These are phyloP conservation scores for Ceratocystis colombiana DNA, from an alignment of 2,329 filamentous ascomycete species.

Conservation along the genomic window DNA sequence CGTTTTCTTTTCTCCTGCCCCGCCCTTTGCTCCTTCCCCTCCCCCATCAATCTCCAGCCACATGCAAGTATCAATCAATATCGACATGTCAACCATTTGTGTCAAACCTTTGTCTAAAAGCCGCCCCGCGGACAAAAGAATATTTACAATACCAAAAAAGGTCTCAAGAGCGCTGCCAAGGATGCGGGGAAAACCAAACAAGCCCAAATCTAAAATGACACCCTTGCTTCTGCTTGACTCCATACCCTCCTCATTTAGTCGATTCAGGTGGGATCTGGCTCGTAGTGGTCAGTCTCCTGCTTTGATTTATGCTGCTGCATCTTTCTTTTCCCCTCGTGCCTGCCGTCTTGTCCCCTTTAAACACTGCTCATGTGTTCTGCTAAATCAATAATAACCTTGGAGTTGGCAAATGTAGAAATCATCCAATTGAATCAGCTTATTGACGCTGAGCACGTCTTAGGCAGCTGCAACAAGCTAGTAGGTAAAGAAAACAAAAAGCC, in stretches of 20 bases:
- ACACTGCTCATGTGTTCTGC: background rate
- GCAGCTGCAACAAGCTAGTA: no score
- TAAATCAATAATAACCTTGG: no score
- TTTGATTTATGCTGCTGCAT: background rate
- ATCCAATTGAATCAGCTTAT: no score
- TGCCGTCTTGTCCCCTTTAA: background rate
- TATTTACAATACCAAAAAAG: background rate
- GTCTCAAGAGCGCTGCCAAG: background rate
- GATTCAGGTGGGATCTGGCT: background rate
- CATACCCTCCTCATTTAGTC: background rate
- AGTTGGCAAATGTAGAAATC: no score
- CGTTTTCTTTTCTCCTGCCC: background rate
- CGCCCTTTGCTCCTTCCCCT: background rate
- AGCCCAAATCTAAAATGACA: background rate
- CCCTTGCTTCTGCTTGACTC: background rate
- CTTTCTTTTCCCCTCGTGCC: background rate
- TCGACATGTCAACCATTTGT: background rate
- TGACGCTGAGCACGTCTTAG: no score
- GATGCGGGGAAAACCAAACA: slow-evolving; percentile 7
- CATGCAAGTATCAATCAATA: background rate
- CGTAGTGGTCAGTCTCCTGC: background rate
- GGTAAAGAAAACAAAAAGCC: background rate
- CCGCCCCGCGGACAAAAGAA: background rate
- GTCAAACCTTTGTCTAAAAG: background rate
- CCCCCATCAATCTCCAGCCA: background rate